phyloP scores from a whole-genome alignment of 1,139 yeast species.

The Yamadazyma epiphylla region DNA sequence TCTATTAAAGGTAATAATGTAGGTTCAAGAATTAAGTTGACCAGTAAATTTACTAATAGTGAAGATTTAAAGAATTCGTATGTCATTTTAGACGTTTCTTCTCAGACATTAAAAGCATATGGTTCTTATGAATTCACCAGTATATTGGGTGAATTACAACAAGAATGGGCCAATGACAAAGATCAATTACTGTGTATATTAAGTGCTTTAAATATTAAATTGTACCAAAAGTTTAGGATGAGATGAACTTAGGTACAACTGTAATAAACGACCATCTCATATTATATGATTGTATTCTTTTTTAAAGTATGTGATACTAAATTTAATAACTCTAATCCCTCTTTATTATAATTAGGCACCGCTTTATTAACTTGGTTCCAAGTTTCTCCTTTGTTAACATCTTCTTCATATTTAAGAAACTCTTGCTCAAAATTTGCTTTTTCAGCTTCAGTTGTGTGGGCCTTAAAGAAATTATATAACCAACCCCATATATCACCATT shows the following conservation, averaged over 20 bases:
- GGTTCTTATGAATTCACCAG: slow-evolving; percentile 43
- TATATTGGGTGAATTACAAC: slow-evolving; percentile 54
- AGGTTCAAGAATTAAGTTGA: slow-evolving; percentile 55
- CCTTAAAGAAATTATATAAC: slow-evolving; percentile 42
- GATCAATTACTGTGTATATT: slow-evolving; percentile 77
- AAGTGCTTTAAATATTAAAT: slow-evolving; percentile 67
- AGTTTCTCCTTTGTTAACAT: slow-evolving; percentile 54
- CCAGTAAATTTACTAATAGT: slow-evolving; percentile 46
- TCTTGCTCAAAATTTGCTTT: slow-evolving; percentile 13
- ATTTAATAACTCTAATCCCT: slow-evolving; percentile 33
- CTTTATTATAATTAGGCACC: slow-evolving; percentile 35
- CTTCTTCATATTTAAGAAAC: slow-evolving; percentile 30
- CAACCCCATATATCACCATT: slow-evolving; percentile 83
- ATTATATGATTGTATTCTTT: slow-evolving; percentile 3
- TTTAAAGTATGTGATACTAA: slow-evolving; percentile 16
- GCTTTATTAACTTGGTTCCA: slow-evolving; percentile 54
- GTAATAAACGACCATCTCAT: too few species aligned
- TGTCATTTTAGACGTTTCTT: slow-evolving; percentile 34
- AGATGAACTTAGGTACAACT: neutral
- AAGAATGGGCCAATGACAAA: slow-evolving; percentile 66
- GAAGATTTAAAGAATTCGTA: slow-evolving; percentile 22
- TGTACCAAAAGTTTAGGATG: slow-evolving; percentile 41
- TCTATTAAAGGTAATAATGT: slow-evolving; percentile 51
- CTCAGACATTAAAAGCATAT: slow-evolving; percentile 36
- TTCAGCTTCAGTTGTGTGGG: slow-evolving; percentile 22